Evolutionary conservation across 192 early-diverging fungal genomes (phyloP).

Genomic region (Spinellus fusiger): DNA sequence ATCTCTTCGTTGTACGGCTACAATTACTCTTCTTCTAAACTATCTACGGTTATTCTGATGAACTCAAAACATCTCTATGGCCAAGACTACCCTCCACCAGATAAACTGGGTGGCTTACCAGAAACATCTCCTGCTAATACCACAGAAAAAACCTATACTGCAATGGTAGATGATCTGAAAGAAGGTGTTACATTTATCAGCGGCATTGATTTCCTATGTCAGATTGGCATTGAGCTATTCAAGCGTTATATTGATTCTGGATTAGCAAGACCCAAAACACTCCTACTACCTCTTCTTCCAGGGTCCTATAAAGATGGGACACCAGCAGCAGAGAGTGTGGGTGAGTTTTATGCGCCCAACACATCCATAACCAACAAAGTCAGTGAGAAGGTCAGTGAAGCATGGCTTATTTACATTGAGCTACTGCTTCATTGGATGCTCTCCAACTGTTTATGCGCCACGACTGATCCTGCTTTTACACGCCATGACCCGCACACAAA

Average conservation of each 20-base stretch:
- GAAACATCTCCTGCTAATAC: background rate
- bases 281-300: background rate
- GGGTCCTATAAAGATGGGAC: background rate
- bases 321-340: background rate
- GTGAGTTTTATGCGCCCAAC: slow-evolving; percentile 7
- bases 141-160: background rate
- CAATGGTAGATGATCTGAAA: slow-evolving; percentile 1
- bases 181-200: slow-evolving; percentile 12
- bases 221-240: slow-evolving; percentile 21
- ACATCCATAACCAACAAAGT: background rate
- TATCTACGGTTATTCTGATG: background rate
- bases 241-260: background rate
- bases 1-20: slow-evolving; percentile 45
- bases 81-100: background rate
- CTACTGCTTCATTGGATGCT: slow-evolving; percentile 49
- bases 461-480: background rate
- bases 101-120: background rate
- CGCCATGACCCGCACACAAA: background rate
- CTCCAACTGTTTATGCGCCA: slow-evolving; percentile 18
- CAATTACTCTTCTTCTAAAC: slow-evolving; percentile 26
- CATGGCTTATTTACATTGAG: slow-evolving; percentile 44
- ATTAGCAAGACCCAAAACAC: background rate
- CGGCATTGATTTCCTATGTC: slow-evolving; percentile 16
- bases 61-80: background rate
- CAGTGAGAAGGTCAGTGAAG: slow-evolving; percentile 3